Base-by-base conservation (phyloP, 345 rosid species). In the Tarenaya hassleriana region DNA sequence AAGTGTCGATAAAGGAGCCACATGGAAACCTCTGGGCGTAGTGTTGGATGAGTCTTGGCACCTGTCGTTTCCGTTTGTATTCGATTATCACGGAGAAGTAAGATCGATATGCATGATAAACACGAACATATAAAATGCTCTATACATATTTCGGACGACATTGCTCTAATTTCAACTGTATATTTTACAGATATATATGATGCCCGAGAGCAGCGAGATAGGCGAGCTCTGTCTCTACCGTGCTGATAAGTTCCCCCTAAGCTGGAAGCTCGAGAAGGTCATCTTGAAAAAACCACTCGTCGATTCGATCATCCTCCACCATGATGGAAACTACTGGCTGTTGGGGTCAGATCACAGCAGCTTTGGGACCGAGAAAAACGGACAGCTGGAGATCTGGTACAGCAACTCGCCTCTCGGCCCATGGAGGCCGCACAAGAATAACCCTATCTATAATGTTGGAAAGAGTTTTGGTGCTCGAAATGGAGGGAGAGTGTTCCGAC, bases 31-130 rank as follows among this genome's bases (percentile, higher is more conserved):
- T 58, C 68, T 92, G 68, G 98, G 98, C 24, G 68, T 83, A 47
- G 97, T 88, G 41, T 67, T 92, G 73, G 94, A 92, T 54, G 98
- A 92, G 73, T 76, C 83, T 32, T 88, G 98, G 97, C 98, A 92
- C 55, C 81, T 88, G 60, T 92, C 98, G 10, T 92, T 61, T 64
- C 98, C 98, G 1, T 92, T 81, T 37, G 82, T 92, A 16, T 92
- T 92, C 56, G 60, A 75, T 56, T 77, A 81, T 71, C 79, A 63
- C 21, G 88, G 84, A 38, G 67, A 88, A 56, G 98, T 92, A 80
- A 79, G 90, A 42, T 42, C 29, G 16, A 1, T 63, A 47, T 39
- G 63, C 16, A 50, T 35, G 38, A 6, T 19, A 55, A 3, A 5
- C 2, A 5, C 6, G 11, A 44, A 27, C 20, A 49, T 62, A 19